phyloP scores from a whole-genome alignment of 1,284 basidiomycete genomes.

The Cerioporus squamosus region DNA sequence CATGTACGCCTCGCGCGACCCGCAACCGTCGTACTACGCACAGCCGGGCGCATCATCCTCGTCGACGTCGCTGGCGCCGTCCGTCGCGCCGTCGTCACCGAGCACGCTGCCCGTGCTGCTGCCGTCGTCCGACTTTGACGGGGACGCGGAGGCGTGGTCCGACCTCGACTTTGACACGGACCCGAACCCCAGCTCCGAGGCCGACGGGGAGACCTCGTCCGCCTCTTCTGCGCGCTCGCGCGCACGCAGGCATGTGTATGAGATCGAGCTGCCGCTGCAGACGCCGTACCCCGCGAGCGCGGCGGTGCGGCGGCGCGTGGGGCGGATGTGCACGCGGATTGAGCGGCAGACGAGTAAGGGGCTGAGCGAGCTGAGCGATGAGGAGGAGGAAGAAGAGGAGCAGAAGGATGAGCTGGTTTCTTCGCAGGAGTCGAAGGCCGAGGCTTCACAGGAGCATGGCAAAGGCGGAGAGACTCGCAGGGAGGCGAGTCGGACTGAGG shows the following conservation, averaged over 20 bases:
- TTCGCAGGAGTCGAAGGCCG: slow-evolving; percentile 4
- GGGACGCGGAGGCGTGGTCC: slow-evolving; percentile 11
- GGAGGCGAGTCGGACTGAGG: slow-evolving; percentile 2
- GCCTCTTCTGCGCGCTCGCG: background rate
- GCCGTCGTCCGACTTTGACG: slow-evolving; percentile 19
- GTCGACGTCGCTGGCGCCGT: background rate
- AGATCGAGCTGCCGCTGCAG: slow-evolving; percentile 25
- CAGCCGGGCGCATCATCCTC: background rate
- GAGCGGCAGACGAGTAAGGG: slow-evolving; percentile 33
- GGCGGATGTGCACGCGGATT: slow-evolving; percentile 30
- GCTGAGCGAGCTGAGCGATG: slow-evolving; percentile 27
- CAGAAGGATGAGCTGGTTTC: background rate
- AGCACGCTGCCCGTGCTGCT: slow-evolving; percentile 20
- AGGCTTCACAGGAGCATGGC: background rate
- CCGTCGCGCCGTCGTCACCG: slow-evolving; percentile 19
- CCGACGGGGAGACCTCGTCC: background rate
- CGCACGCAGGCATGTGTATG: background rate
- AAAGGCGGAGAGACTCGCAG: too few species aligned
- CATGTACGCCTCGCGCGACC: background rate
- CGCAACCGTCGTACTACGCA: background rate
- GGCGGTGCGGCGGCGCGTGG: slow-evolving; percentile 31
- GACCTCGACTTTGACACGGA: slow-evolving; percentile 9
- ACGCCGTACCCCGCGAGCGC: slow-evolving; percentile 35
- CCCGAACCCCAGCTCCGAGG: background rate
- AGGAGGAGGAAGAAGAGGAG: slow-evolving; percentile 14